phyloP scores from a whole-genome alignment of 345 rosid species.

The Melastoma malabathricum region DNA sequence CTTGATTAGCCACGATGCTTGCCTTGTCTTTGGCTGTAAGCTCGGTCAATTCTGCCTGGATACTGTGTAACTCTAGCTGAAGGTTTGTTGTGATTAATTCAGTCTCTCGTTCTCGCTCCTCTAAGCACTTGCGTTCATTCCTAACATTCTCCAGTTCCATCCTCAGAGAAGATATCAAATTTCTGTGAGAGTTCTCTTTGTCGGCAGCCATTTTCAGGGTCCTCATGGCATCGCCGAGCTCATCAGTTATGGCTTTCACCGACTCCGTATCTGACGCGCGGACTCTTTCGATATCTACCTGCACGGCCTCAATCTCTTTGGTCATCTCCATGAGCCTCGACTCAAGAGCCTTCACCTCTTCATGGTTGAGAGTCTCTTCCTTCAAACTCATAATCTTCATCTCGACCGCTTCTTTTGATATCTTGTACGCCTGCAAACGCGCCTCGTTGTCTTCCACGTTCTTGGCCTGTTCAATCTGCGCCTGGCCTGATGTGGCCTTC shows the following conservation, averaged over 20 bases:
- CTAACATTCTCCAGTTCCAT: conserved; percentile 43
- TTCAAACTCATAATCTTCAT: conserved; percentile 24
- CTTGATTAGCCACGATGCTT: background rate
- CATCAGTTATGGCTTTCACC: conserved; percentile 36
- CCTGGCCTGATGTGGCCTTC: conserved; percentile 33
- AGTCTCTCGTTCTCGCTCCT: conserved; percentile 21
- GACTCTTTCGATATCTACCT: conserved; percentile 48
- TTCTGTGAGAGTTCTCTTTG: conserved; percentile 46
- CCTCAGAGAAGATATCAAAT: conserved; percentile 26
- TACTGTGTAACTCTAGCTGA: background rate
- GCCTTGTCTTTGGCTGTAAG: background rate
- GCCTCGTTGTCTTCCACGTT: conserved; percentile 34
- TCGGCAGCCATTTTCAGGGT: conserved; percentile 45
- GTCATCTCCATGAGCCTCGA: conserved; percentile 33
- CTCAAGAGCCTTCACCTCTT: conserved; percentile 34
- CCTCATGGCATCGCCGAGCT: conserved; percentile 59
- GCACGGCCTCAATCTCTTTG: conserved; percentile 46
- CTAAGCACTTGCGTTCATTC: conserved; percentile 21
- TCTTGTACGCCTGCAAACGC: conserved; percentile 21
- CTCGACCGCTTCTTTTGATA: conserved; percentile 35
- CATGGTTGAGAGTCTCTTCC: conserved; percentile 36
- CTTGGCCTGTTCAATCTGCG: conserved; percentile 26
- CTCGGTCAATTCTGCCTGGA: background rate
- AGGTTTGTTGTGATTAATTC: conserved; percentile 1
- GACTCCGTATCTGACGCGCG: conserved; percentile 47